A percentile compares a stretch with the other conserved stretches of the same genome.
phyloP scores from a whole-genome alignment of 2,329 filamentous ascomycete species.

The Fusarium veterinarium region DNA sequence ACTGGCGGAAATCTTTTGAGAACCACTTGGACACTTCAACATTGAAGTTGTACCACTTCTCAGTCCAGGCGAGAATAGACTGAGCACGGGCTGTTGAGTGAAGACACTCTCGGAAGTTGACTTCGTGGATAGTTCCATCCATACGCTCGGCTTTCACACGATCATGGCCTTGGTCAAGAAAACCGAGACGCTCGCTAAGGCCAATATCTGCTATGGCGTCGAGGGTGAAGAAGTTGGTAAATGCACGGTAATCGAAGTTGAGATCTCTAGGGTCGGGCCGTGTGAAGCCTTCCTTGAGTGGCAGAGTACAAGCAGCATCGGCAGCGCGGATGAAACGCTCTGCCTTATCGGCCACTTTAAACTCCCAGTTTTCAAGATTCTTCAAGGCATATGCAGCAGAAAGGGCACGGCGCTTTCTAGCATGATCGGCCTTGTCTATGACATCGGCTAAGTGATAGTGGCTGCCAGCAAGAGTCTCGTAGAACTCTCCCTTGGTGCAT shows the following conservation, averaged over 20 bases:
- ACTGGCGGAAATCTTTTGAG: conserved; percentile 52
- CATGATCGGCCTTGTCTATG: conserved; percentile 62
- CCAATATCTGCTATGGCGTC: conserved; percentile 69
- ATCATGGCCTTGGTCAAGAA: conserved; percentile 63
- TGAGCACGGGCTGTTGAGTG: conserved; percentile 63
- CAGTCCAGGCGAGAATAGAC: conserved; percentile 61
- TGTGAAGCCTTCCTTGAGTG: conserved; percentile 46
- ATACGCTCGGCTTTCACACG: conserved; percentile 54
- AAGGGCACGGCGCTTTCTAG: conserved; percentile 62
- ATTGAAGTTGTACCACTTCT: conserved; percentile 61
- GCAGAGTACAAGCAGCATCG: conserved; percentile 55
- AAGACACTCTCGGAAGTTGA: conserved; percentile 61
- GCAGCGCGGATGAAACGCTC: conserved; percentile 56
- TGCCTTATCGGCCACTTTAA: conserved; percentile 65
- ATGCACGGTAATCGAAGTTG: conserved; percentile 62
- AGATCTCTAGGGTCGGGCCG: conserved; percentile 52
- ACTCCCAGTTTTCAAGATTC: conserved; percentile 66
- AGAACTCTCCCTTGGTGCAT: conserved; percentile 62
- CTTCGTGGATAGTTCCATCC: conserved; percentile 59
- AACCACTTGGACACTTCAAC: conserved; percentile 60
- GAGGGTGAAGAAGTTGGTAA: conserved; percentile 66
- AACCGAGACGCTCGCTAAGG: conserved; percentile 61
- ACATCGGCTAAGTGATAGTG: conserved; percentile 66
- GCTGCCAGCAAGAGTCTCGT: conserved; percentile 56
- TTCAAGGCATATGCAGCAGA: conserved; percentile 63